Evolutionary conservation across 1,284 basidiomycete species (phyloP).

Genomic region (Dichomitus squalens): DNA sequence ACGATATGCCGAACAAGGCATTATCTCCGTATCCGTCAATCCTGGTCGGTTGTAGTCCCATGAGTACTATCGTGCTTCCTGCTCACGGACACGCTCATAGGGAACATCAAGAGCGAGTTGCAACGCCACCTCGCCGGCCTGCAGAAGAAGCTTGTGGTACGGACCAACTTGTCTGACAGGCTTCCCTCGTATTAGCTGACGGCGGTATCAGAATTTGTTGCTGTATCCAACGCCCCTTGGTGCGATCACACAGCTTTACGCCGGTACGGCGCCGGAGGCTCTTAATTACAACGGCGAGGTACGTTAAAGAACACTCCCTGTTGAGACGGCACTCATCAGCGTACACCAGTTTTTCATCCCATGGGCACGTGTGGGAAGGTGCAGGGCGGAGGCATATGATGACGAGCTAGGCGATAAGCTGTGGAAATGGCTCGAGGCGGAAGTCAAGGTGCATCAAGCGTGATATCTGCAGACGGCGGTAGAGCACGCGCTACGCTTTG

Average conservation of each 20-base stretch:
- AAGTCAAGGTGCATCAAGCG: constrained; percentile 29
- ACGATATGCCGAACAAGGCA: constrained; percentile 32
- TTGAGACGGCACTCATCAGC: no score
- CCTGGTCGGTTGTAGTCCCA: constrained; percentile 33
- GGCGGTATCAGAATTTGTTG: neutral
- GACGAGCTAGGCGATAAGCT: constrained; percentile 38
- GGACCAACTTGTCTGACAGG: no score
- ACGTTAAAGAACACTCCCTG: neutral
- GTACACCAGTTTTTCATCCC: constrained; percentile 45
- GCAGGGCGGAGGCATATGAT: constrained; percentile 37
- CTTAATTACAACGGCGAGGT: constrained; percentile 29
- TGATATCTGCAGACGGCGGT: no score
- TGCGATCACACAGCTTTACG: constrained; percentile 30
- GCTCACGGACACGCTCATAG: neutral
- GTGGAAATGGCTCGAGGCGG: constrained; percentile 47
- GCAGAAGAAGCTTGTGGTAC: constrained; percentile 11
- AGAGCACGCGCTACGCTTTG: no score
- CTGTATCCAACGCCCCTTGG: constrained; percentile 24
- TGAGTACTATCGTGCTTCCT: neutral
- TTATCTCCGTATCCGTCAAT: constrained; percentile 42
- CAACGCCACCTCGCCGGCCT: constrained; percentile 11
- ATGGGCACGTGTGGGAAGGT: constrained; percentile 44
- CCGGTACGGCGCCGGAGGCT: constrained; percentile 27
- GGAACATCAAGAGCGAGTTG: constrained; percentile 22
- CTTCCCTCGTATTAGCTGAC: no score